phyloP scores from a whole-genome alignment of 2,329 filamentous ascomycete genomes.

The Arthrobotrys megalospora region DNA sequence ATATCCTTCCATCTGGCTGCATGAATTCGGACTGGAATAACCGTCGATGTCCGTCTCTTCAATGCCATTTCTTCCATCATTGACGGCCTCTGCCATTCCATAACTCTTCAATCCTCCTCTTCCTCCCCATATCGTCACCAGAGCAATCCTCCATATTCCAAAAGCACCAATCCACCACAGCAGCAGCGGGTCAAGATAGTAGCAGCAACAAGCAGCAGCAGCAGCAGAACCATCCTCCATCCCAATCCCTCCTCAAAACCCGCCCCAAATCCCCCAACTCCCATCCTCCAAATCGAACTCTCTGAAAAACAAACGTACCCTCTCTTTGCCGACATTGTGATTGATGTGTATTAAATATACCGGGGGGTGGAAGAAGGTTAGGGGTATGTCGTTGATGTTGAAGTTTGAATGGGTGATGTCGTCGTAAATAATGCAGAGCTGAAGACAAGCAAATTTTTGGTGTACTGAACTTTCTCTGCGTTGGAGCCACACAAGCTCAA shows the following conservation, averaged over 20 bases:
- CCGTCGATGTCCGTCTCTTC: neutral
- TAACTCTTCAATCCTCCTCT: neutral
- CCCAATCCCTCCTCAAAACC: neutral
- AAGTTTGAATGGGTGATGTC: slow-evolving; percentile 16
- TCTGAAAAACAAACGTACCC: slow-evolving; percentile 39
- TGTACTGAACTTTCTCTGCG: slow-evolving; percentile 19
- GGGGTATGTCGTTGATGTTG: neutral
- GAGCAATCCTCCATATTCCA: neutral
- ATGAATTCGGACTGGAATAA: neutral
- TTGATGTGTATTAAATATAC: slow-evolving; percentile 43
- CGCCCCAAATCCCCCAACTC: neutral
- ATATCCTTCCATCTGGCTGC: neutral
- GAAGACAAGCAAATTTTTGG: slow-evolving; percentile 37
- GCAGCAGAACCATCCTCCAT: slow-evolving; percentile 31
- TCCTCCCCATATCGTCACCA: neutral
- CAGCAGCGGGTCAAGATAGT: neutral
- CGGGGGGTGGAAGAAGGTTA: neutral
- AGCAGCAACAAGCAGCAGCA: slow-evolving; percentile 5
- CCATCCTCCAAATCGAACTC: neutral
- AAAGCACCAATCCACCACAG: slow-evolving; percentile 7
- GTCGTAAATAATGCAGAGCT: slow-evolving; percentile 19
- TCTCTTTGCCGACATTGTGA: slow-evolving; percentile 59
- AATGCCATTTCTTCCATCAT: neutral
- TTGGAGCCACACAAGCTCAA: slow-evolving; percentile 17
- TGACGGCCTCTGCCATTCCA: neutral